Evolutionary conservation across 805 yeast species (phyloP).

Genomic region (Candida stauntonica): DNA sequence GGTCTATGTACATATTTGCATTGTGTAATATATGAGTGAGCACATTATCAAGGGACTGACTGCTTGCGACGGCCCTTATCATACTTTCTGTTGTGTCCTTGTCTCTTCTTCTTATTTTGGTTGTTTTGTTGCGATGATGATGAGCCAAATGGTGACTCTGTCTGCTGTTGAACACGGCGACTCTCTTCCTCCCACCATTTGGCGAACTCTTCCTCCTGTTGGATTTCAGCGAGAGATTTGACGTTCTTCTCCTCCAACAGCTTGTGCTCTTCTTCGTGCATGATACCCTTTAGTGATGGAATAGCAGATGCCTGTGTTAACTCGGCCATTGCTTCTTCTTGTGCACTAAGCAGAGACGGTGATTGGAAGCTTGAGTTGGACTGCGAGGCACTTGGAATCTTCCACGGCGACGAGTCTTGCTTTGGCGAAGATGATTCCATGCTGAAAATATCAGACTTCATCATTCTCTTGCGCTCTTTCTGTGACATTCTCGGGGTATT

Average conservation of each 20-base stretch:
- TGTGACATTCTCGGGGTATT: constrained; percentile 38
- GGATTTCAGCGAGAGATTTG: constrained; percentile 61
- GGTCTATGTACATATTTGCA: neutral
- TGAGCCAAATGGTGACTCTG: constrained; percentile 15
- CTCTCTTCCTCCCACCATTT: constrained; percentile 87
- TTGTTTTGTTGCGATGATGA: neutral
- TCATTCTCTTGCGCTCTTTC: constrained; percentile 49
- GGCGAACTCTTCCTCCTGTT: constrained; percentile 79
- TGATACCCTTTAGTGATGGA: constrained; percentile 40
- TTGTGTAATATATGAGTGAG: neutral
- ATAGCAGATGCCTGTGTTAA: neutral
- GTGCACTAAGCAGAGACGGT: constrained; percentile 19
- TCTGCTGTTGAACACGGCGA: constrained; percentile 49
- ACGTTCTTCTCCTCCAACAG: constrained; percentile 30
- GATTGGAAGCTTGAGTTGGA: constrained; percentile 9
- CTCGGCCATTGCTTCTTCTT: constrained; percentile 17
- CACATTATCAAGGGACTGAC: constrained; percentile 11
- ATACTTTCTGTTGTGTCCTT: constrained; percentile 2
- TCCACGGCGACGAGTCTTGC: constrained; percentile 21
- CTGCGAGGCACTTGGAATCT: constrained; percentile 10
- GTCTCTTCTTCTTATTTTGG: constrained; percentile 2
- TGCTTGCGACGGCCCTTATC: constrained; percentile 12
- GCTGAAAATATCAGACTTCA: constrained; percentile 19
- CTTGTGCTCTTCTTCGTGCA: constrained; percentile 42
- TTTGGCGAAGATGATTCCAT: neutral